These are phyloP conservation scores for Rubus idaeus DNA, from an alignment of 306 rosid genomes.

Conservation along the genomic window DNA sequence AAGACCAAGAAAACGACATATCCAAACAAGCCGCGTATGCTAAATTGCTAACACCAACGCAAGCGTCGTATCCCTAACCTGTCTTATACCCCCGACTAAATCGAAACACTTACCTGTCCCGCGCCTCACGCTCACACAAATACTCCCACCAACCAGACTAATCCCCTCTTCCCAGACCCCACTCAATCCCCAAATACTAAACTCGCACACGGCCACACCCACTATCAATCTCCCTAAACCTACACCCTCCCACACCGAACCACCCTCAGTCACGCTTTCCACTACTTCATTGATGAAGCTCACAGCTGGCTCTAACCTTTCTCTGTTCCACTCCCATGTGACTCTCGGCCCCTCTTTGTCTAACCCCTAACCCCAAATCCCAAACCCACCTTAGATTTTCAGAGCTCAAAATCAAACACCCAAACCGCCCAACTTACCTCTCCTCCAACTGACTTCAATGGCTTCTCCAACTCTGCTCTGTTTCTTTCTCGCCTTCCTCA, in stretches of 20 bases:
- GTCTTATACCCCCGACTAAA: background rate
- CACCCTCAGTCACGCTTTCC: conserved; percentile 18
- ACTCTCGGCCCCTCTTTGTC: conserved; percentile 24
- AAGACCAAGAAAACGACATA: background rate
- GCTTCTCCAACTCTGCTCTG: conserved; percentile 19
- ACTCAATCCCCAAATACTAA: background rate
- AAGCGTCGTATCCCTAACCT: background rate
- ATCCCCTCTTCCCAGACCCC: background rate
- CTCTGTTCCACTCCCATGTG: conserved; percentile 60
- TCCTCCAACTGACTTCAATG: conserved; percentile 25
- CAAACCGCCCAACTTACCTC: conserved; percentile 1
- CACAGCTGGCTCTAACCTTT: conserved; percentile 55
- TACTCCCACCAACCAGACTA: background rate
- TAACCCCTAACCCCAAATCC: background rate
- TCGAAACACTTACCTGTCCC: background rate
- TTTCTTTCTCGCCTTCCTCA: conserved; percentile 20
- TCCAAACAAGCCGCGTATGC: background rate
- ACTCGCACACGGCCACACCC: background rate
- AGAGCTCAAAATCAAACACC: background rate
- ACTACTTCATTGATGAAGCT: conserved; percentile 42
- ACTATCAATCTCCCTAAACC: background rate
- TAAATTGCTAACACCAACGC: background rate
- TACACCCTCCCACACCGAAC: conserved; percentile 14
- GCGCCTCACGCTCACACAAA: background rate
- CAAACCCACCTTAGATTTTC: background rate